Evolutionary conservation across 768 basidiomycete genomes (phyloP), one percentile per base, ranked within the genome.

Genomic region (Mycena alexandri): DNA sequence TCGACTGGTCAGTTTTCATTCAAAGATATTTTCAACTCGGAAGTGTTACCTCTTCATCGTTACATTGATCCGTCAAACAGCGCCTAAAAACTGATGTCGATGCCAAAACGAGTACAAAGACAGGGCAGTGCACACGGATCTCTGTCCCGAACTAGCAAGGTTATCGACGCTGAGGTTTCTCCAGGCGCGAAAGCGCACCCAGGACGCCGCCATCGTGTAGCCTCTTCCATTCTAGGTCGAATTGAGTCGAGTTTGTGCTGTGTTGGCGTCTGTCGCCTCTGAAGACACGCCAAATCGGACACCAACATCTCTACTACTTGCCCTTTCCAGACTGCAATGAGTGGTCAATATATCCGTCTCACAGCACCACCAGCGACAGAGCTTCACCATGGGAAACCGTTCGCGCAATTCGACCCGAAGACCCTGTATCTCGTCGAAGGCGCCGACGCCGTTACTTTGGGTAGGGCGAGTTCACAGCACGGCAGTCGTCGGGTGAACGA

Each of bases 341-440:
- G 52, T 47, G 65, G 70, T 8, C 64, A 67, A 44, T 71, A 61
- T 17, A 29, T 71, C 16, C 70, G 54, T 50, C 65, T 71, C 22
- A 61, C 70, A 29, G 62, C 70, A 5, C 65, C 70, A 5, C 46
- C 58, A 2, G 44, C 41, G 17, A 48, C 38, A 5, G 53, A 59
- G 22, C 41, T 46, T 21, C 16, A 52, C 21, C 44, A 33, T 5
- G 69, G 59, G 14, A 58, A 59, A 19, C 46, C 44, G 0, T 63
- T 63, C 53, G 70, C 58, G 17, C 61, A 67, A 25, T 71, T 71
- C 54, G 70, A 71, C 21, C 58, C 70, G 0, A 71, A 71, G 33
- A 71, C 62, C 0, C 10, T 71, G 11, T 67, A 63, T 41, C 47
- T 71, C 14, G 52, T 65, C 47, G 70, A 71, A 12, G 65, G 65